Conservation (phyloP, 1,284 basidiomycete genomes). For the Mycosarcoma maydis region DNA sequence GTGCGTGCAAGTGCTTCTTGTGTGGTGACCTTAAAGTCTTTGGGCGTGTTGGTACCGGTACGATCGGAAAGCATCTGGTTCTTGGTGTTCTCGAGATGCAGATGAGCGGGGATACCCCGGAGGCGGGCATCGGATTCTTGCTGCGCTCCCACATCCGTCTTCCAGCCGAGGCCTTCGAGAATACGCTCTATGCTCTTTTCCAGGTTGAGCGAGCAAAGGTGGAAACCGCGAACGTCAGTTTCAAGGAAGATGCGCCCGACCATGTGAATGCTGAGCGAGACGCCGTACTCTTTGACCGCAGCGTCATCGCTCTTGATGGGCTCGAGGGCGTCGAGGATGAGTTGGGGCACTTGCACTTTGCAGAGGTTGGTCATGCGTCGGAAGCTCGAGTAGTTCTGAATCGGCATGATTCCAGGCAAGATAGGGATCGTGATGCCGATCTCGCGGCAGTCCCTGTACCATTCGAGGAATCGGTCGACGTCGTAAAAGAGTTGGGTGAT, state of each 20-base stretch:
- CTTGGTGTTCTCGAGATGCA: constrained; percentile 34
- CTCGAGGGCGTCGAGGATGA: constrained; percentile 77
- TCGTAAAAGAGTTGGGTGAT: constrained; percentile 99
- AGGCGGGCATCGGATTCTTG: constrained; percentile 13
- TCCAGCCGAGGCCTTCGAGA: constrained; percentile 70
- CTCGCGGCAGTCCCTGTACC: constrained; percentile 48
- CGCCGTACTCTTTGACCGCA: constrained; percentile 87
- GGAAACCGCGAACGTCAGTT: constrained; percentile 80
- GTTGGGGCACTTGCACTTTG: constrained; percentile 79
- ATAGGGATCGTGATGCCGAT: constrained; percentile 88
- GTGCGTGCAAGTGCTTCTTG: constrained; percentile 42
- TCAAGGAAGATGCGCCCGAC: constrained; percentile 73
- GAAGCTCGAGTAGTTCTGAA: constrained; percentile 95
- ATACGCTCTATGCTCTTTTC: constrained; percentile 94
- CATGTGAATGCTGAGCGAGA: constrained; percentile 73
- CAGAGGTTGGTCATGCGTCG: constrained; percentile 88
- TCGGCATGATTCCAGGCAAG: constrained; percentile 96
- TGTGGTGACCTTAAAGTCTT: constrained; percentile 38
- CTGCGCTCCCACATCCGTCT: constrained; percentile 21
- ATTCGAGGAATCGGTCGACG: constrained; percentile 71
- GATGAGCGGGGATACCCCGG: constrained; percentile 16
- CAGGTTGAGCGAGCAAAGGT: constrained; percentile 96
- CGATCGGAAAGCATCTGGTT: constrained; percentile 48
- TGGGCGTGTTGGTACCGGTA: constrained; percentile 45
- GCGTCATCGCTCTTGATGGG: constrained; percentile 81